Evolutionary conservation across 2,329 filamentous ascomycete genomes (phyloP), one percentile per base, ranked within the genome.

Genomic region (Alternaria dauci): DNA sequence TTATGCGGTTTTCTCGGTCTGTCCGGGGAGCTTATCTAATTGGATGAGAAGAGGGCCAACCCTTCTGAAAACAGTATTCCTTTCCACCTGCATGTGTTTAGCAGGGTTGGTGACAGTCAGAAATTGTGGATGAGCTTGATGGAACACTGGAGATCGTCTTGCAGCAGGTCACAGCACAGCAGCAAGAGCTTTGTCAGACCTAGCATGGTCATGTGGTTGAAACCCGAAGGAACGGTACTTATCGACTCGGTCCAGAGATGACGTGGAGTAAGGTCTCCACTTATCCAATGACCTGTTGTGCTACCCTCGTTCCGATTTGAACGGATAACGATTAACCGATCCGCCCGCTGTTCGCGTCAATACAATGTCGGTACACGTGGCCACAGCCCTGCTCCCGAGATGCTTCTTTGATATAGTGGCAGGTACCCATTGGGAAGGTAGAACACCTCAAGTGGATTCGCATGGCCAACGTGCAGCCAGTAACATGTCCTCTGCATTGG

Each of bases 21-120:
- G 30, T 42, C n/a, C 12, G 12, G 5, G 16, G 9, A 5, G 20
- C 5, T 59, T 51, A 50, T 50, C 44, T 38, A 44, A 26, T 38
- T 59, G 52, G 57, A 26, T 55, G 36, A 59, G 55, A 23, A 52
- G 57, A 51, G 46, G 39, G 23, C 28, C 25, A 8, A 8, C 25
- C 16, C 16, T 46, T 46, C 42, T 46, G 8, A 25, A 30, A 18
- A 46, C 28, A 3, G 23, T 1, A 44, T 26, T 12, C 18, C 42
- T 30, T 46, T 28, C 25, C 16, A 18, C 23, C 18, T 8, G 16
- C 18, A 28, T 25, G 8, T 18, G 11, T 6, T 26, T 30, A 28
- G 42, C 26, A 26, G 42, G 9, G 25, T 11, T 46, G 25, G 42
- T 46, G 8, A 16, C 42, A 28, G 14, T 46, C 8, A 18, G 18